Conservation (phyloP, 805 yeast genomes). For the Lachancea nothofagi region DNA sequence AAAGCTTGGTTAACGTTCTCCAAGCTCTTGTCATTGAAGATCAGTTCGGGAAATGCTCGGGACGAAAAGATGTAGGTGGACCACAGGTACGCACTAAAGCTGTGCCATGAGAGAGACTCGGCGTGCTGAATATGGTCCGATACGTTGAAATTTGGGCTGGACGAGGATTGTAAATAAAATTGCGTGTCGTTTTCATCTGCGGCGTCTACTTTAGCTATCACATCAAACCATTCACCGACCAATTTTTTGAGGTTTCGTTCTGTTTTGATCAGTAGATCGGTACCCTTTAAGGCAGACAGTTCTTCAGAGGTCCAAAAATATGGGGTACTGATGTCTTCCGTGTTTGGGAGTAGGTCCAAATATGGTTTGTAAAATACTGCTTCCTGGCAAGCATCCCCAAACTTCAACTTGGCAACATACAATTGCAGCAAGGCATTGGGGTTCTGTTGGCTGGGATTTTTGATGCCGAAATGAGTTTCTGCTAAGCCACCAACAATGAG, state of each 20-base stretch:
- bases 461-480: slow-evolving; percentile 22
- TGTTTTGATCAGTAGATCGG: slow-evolving; percentile 60
- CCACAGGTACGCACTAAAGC: slow-evolving; percentile 71
- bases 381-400: slow-evolving; percentile 26
- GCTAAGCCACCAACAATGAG: slow-evolving; percentile 38
- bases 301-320: slow-evolving; percentile 57
- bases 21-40: slow-evolving; percentile 38
- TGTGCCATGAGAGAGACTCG: slow-evolving; percentile 46
- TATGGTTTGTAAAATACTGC: slow-evolving; percentile 37
- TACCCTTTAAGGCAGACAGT: slow-evolving; percentile 49
- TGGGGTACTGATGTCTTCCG: slow-evolving; percentile 49
- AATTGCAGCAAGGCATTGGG: slow-evolving; percentile 35
- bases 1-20: slow-evolving; percentile 53
- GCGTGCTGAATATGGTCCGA: slow-evolving; percentile 5
- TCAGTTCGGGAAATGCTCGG: slow-evolving; percentile 72
- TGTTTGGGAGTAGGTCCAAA: slow-evolving; percentile 43
- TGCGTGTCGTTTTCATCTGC: slow-evolving; percentile 10
- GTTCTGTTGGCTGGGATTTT: slow-evolving; percentile 14
- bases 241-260: slow-evolving; percentile 41
- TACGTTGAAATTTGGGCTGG: slow-evolving; percentile 19
- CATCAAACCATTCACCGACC: slow-evolving; percentile 55
- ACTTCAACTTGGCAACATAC: slow-evolving; percentile 40
- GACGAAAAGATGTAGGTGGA: slow-evolving; percentile 63
- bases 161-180: slow-evolving; percentile 22
- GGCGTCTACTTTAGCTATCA: slow-evolving; percentile 21